Evolutionary conservation across 495 filamentous ascomycete genomes (phyloP).

Genomic region (Parachaetomium inaequale): DNA sequence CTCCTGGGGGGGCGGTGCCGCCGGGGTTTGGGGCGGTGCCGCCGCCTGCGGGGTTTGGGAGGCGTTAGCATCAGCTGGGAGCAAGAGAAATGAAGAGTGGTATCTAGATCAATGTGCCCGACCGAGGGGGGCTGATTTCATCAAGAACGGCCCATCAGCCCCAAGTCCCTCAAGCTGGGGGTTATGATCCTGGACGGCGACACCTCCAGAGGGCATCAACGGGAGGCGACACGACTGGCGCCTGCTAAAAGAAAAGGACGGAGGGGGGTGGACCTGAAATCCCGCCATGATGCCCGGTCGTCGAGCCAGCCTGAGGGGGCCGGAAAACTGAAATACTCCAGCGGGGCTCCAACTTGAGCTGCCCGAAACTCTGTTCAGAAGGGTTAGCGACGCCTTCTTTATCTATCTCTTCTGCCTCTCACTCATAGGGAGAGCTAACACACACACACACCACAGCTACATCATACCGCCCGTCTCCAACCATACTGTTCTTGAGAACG

Average conservation of each 20-base stretch:
- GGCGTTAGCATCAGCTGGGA: not conserved
- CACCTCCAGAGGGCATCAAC: no score
- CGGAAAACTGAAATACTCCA: no score
- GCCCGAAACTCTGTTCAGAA: not conserved
- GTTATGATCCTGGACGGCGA: no score
- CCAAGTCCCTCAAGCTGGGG: no score
- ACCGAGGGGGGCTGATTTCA: no score
- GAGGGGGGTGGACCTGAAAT: no score
- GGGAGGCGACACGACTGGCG: no score
- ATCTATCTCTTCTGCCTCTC: not conserved
- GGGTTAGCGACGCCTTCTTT: not conserved
- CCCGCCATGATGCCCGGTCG: no score
- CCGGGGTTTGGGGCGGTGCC: conserved; percentile 10
- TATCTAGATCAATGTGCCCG: no score
- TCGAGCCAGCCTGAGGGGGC: no score
- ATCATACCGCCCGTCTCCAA: not conserved
- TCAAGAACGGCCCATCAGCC: no score
- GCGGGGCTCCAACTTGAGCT: not conserved
- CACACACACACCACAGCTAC: not conserved
- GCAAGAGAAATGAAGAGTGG: not conserved
- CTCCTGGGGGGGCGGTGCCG: conserved; percentile 20
- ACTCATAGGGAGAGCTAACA: not conserved
- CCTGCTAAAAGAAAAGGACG: no score
- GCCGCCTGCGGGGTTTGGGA: conserved; percentile 21
- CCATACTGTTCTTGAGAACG: not conserved